A percentile compares a stretch with the other conserved stretches of the same genome.
Evolutionary conservation across 306 rosid species (phyloP).

Genomic region (Heteromeles arbutifolia): DNA sequence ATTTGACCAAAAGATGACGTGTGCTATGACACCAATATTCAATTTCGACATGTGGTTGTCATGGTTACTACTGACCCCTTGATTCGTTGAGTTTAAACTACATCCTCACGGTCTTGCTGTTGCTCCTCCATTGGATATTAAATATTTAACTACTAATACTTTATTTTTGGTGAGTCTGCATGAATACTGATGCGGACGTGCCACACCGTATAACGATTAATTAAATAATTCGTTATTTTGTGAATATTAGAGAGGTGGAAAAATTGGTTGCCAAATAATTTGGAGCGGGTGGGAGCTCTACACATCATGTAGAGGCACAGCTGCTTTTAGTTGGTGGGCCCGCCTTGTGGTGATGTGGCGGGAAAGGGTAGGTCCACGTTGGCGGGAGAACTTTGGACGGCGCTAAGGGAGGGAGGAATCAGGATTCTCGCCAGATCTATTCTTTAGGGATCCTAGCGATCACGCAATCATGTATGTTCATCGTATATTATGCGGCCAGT

Average conservation of each 20-base stretch:
- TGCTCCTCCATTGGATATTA: neutral
- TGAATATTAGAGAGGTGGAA: neutral
- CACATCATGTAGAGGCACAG: neutral
- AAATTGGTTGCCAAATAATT: neutral
- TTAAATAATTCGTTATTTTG: neutral
- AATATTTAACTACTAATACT: neutral
- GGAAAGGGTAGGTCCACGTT: constrained; percentile 32
- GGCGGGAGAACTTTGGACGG: constrained; percentile 1
- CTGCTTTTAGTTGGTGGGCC: neutral
- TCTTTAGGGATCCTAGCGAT: too few relatives aligned
- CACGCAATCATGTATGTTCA: too few relatives aligned
- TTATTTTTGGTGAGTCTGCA: neutral
- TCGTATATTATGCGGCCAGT: too few relatives aligned
- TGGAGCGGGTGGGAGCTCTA: neutral
- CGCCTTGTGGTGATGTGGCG: constrained; percentile 7
- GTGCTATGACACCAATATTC: neutral
- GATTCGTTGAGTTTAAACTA: constrained; percentile 11
- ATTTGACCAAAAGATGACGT: too few relatives aligned
- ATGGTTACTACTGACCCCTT: neutral
- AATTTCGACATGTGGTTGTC: constrained; percentile 44
- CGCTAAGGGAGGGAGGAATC: neutral
- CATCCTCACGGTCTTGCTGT: neutral
- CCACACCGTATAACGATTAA: neutral
- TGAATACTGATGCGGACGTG: neutral
- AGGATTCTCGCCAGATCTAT: too few relatives aligned